These are phyloP conservation scores for Neurospora sp. DNA, from an alignment of 495 filamentous ascomycete genomes.

Conservation along the genomic window DNA sequence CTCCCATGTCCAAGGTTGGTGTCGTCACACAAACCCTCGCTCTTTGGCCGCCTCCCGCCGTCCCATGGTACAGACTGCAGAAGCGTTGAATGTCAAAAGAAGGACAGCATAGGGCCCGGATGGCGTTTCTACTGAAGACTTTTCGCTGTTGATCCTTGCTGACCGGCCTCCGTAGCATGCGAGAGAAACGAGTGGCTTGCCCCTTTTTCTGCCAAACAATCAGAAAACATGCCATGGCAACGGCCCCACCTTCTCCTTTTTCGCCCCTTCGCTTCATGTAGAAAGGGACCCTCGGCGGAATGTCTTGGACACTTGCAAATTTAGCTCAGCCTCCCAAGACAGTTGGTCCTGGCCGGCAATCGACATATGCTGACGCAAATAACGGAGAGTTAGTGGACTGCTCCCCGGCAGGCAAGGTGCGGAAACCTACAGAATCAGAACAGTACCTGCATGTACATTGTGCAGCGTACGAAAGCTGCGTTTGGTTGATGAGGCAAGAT, in stretches of 20 bases:
- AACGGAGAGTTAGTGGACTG: background rate
- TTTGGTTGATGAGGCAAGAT: background rate
- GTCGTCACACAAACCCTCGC: background rate
- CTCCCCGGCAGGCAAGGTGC: background rate
- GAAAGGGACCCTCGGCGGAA: background rate
- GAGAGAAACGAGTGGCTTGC: background rate
- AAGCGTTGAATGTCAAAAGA: background rate
- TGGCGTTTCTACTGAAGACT: background rate
- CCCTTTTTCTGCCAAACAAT: conserved; percentile 1
- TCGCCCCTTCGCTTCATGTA: background rate
- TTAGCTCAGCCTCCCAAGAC: background rate
- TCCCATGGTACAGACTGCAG: background rate
- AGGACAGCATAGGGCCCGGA: background rate
- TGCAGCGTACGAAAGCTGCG: background rate
- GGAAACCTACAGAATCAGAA: background rate
- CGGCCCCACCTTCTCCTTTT: background rate
- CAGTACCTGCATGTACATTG: background rate
- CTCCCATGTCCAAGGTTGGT: background rate
- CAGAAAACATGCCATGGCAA: background rate
- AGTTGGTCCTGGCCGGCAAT: background rate
- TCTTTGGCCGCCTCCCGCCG: background rate
- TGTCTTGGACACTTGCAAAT: background rate
- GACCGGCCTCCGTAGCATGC: background rate
- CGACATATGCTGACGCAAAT: background rate
- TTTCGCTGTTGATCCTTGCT: background rate